A percentile compares a stretch with the other conserved stretches of the same genome.
Conservation (phyloP, 495 filamentous ascomycete species). For the Penicilliopsis zonata region DNA sequence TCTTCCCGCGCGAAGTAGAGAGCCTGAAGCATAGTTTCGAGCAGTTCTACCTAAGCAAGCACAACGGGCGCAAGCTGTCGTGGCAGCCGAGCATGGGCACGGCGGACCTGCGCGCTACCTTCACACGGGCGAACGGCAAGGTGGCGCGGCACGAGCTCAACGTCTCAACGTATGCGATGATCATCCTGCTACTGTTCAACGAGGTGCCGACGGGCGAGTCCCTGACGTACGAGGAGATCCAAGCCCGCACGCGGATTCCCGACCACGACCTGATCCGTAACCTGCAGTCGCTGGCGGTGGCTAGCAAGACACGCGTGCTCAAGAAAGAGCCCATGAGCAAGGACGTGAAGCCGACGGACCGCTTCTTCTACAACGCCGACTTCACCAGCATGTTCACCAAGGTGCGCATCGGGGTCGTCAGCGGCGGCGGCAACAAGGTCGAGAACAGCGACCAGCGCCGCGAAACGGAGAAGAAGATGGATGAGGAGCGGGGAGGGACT, state of each 20-base stretch:
- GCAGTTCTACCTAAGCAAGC: slow-evolving; percentile 77
- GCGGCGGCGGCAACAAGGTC: slow-evolving; percentile 58
- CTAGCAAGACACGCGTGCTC: slow-evolving; percentile 71
- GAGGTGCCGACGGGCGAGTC: slow-evolving; percentile 50
- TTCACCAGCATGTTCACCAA: slow-evolving; percentile 75
- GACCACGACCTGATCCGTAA: slow-evolving; percentile 65
- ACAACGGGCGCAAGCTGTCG: slow-evolving; percentile 75
- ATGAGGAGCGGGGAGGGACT: slow-evolving; percentile 60
- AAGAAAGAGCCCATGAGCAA: slow-evolving; percentile 76
- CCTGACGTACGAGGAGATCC: slow-evolving; percentile 75
- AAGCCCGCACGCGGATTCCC: slow-evolving; percentile 74
- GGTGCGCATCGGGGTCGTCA: slow-evolving; percentile 73
- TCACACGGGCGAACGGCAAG: slow-evolving; percentile 60
- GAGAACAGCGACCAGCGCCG: slow-evolving; percentile 74
- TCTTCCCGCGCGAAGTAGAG: slow-evolving; percentile 67
- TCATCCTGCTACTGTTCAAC: slow-evolving; percentile 86
- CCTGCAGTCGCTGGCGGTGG: slow-evolving; percentile 75
- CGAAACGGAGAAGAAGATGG: slow-evolving; percentile 79
- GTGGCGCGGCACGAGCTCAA: slow-evolving; percentile 79
- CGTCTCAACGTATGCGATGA: slow-evolving; percentile 85
- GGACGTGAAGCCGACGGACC: slow-evolving; percentile 66
- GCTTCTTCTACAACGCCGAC: slow-evolving; percentile 72
- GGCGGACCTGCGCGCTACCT: slow-evolving; percentile 73
- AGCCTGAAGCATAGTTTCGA: slow-evolving; percentile 75
- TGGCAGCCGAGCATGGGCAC: slow-evolving; percentile 77